Percentiles rank a stretch among this genome's conserved stretches.
These are phyloP conservation scores for Inga leiocalycina DNA, from an alignment of 306 rosid species.

Conservation along the genomic window DNA sequence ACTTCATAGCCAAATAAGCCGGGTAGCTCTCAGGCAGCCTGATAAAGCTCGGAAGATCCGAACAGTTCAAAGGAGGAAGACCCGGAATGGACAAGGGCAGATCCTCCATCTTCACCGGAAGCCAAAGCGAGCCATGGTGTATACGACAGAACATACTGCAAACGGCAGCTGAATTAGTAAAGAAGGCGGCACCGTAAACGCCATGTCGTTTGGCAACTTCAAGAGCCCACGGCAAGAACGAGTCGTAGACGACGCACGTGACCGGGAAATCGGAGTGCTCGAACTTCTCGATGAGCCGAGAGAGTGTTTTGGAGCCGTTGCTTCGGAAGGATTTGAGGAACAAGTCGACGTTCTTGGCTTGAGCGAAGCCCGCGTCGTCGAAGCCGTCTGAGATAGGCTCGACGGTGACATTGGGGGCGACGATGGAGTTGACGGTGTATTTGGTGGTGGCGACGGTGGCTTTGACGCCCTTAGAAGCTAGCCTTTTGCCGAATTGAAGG, in stretches of 20 bases:
- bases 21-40: not conserved
- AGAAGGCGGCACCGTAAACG: constrained; percentile 43
- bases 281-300: constrained; percentile 33
- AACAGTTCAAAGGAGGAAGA: not conserved
- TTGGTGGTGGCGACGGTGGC: constrained; percentile 61
- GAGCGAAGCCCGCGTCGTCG: constrained; percentile 52
- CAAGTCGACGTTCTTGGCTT: constrained; percentile 36
- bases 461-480: constrained; percentile 46
- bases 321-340: constrained; percentile 41
- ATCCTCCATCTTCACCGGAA: not conserved
- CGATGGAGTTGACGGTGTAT: constrained; percentile 46
- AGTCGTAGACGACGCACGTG: constrained; percentile 52
- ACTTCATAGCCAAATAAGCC: not conserved
- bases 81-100: not conserved
- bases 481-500: constrained; percentile 51
- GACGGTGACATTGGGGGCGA: constrained; percentile 38
- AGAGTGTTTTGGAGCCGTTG: constrained; percentile 44
- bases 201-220: constrained; percentile 55
- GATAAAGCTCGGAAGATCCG: not conserved
- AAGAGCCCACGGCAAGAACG: constrained; percentile 57
- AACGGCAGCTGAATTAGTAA: constrained; percentile 53
- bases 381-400: constrained; percentile 72
- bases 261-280: constrained; percentile 22
- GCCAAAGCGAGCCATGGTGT: not conserved
- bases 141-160: constrained; percentile 24